Percentiles rank a stretch among this genome's conserved stretches.
phyloP scores from a whole-genome alignment of 2,329 filamentous ascomycete genomes.

The Graphium sp. region DNA sequence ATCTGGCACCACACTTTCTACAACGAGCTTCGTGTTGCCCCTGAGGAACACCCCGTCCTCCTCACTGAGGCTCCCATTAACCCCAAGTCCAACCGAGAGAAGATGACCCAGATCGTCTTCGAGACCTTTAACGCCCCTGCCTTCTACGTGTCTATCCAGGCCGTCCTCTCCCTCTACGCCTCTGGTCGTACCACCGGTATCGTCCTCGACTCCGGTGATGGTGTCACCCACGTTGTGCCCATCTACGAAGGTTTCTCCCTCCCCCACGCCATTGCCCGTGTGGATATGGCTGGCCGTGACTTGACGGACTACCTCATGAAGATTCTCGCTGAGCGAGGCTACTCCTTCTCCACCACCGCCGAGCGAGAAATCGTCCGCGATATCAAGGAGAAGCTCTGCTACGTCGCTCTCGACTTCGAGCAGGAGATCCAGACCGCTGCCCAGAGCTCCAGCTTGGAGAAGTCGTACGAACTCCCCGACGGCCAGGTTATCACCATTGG shows the following conservation, averaged over 20 bases:
- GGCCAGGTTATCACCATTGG: conserved; percentile 99
- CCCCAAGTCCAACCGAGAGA: conserved; percentile 99
- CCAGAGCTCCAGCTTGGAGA: conserved; percentile 97
- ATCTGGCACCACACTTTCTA: conserved; percentile 99
- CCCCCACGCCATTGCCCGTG: conserved; percentile 98
- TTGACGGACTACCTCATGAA: conserved; percentile 99
- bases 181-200: conserved; percentile 99
- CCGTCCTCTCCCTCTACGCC: conserved; percentile 96
- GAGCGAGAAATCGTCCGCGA: conserved; percentile 99
- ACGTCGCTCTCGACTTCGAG: conserved; percentile 99
- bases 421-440: conserved; percentile 99
- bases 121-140: conserved; percentile 99
- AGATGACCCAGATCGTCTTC: conserved; percentile 99
- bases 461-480: conserved; percentile 99
- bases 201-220: conserved; percentile 98
- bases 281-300: conserved; percentile 99
- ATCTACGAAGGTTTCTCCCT: conserved; percentile 99
- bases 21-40: conserved; percentile 99
- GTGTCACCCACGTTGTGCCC: conserved; percentile 99
- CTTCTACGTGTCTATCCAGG: conserved; percentile 99
- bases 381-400: conserved; percentile 99
- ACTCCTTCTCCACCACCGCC: conserved; percentile 98
- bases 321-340: conserved; percentile 97
- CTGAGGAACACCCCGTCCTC: conserved; percentile 98
- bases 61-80: conserved; percentile 99